Base-by-base conservation (phyloP, 1,139 yeast genomes). In the Debaryomyces nepalensis region DNA sequence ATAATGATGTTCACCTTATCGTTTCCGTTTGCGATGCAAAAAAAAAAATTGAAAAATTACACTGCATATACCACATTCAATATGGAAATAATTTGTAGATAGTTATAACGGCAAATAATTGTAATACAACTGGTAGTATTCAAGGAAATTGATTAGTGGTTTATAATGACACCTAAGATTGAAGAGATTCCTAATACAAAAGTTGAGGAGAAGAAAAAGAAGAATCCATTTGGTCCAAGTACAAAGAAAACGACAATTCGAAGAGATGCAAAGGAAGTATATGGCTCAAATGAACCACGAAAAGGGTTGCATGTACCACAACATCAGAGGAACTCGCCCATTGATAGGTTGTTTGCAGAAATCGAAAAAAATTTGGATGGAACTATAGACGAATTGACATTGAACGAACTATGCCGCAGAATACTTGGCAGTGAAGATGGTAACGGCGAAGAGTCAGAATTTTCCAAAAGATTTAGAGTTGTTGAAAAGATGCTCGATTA, bases 291-390 rank as follows among this genome's bases (percentile, higher is more conserved):
- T 10, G 22, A 33, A 12, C 36, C 12, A 19, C 50, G 62, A 19
- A 69, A 64, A 44, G 77, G 77, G 1, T 59, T 73, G 36, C 59
- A 70, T 42, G 57, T 60, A 45, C 73, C 71, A 0, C 62, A 68
- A 26, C 53, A 57, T 33, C 44, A 52, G 3, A 66, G 67, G 22
- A 56, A 58, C 11, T 52, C 62, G 10, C 75, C 76, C 2, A 52
- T 73, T 16, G 79, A 73, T 49, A 42, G 56, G 12, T 50, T 69
- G 33, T 73, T 73, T 50, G 53, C 52, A 7, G 57, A 59, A 6
- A 47, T 73, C 18, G 73, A 70, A 41, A 31, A 31, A 4, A 47
- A 47, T 3, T 42, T 71, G 14, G 53, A 55, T 1, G 70, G 66
- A 2, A 40, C 55, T 1, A 47, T 68, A 26, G 67, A 64, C 20